Conservation (phyloP, 75 land plant genomes). For the Adiantum capillusveneris region DNA sequence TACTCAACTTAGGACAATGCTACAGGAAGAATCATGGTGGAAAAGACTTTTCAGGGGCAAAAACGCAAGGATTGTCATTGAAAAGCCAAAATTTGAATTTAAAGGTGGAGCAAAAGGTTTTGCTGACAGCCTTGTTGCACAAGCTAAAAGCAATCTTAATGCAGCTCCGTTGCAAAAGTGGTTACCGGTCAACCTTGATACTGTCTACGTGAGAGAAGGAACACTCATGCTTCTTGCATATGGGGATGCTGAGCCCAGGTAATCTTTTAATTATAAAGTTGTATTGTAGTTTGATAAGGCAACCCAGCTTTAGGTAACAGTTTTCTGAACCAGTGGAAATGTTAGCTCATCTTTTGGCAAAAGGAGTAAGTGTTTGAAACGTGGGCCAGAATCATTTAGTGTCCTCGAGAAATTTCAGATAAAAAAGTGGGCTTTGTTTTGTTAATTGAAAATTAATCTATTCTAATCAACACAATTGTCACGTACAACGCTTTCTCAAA, state of each 20-base stretch:
- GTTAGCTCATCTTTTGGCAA: no score
- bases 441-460: no score
- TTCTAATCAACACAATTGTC: no score
- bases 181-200: slow-evolving; percentile 69
- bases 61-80: neutral
- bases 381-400: no score
- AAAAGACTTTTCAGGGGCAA: neutral
- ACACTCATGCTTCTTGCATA: slow-evolving; percentile 80
- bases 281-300: no score
- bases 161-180: slow-evolving; percentile 22
- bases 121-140: slow-evolving; percentile 18
- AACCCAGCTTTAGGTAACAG: no score
- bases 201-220: slow-evolving; percentile 76
- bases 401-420: no score
- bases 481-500: no score
- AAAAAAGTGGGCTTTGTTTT: no score
- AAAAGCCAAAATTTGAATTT: neutral
- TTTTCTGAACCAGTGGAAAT: no score
- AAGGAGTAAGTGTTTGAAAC: no score
- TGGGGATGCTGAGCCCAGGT: slow-evolving; percentile 96
- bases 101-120: slow-evolving; percentile 4
- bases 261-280: neutral
- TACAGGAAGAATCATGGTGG: neutral
- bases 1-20: neutral
- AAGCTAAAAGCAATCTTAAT: slow-evolving; percentile 23